Base-by-base conservation (phyloP, 768 basidiomycete genomes). In the Boletus reticuloceps region DNA sequence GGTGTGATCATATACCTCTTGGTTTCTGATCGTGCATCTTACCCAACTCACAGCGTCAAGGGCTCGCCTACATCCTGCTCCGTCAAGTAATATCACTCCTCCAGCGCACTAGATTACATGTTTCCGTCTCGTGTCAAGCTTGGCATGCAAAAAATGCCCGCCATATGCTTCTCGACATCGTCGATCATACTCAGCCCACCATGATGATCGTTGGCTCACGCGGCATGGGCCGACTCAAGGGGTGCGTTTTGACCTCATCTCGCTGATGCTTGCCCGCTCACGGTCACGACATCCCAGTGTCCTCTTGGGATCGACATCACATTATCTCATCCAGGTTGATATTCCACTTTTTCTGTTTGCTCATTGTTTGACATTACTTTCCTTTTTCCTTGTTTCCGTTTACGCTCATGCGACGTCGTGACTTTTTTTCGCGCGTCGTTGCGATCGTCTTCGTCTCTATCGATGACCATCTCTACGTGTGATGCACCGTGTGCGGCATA, bases 181-280 rank as follows among this genome's bases (percentile, higher is more conserved):
- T 96, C 25, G 95, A 98, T 64, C 82, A 89, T 66, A 76, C 85
- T 37, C 86, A 93, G 54, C 95, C 95, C 1, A 84, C 83, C 9
- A 94, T 97, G 91, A 77, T 94, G 32, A 96, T 98, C 51, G 95
- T 97, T 11, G 95, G 95, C 5, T 95, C 92, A n/a, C 85, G 95
- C 47, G 95, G 95, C 56, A 59, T 95, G 17, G 82, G 91, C 19
- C 86, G 92, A 62, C 72, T 98, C 50, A 94, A 94, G 67, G 93
- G 93, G 91, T 93, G 54, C 57, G 82, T 72, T 12, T 42, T 22
- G 9, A 34, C 20, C 25, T 10, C 14, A 5, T n/a, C n/a, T 22
- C 10, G 9, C 16, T 20, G 16, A 14, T 22, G 2, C 11, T 10
- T 32, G 11, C 42, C 10, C 27, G 12, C 39, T 47, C 6, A 31